Evolutionary conservation across 495 filamentous ascomycete species (phyloP), one percentile per base, ranked within the genome.

Genomic region (Trichoderma gamsii): DNA sequence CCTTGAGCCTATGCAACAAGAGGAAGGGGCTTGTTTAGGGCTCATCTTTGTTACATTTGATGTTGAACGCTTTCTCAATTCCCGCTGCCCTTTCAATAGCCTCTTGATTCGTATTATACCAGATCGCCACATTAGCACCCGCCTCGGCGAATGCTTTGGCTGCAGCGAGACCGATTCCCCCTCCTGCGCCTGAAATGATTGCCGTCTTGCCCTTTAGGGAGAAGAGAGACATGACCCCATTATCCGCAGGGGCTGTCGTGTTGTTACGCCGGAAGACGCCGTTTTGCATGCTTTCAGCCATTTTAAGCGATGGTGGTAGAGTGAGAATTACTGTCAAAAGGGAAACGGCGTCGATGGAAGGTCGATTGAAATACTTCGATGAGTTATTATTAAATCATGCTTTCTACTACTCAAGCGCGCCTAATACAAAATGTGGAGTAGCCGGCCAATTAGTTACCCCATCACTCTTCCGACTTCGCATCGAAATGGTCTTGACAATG

Each of bases 121-220:
- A 94, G 38, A 97, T 87, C 3, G 90, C 92, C 56, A 96, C 89
- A 70, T 97, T 92, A 41, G 92, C 92, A 49, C 92, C 92, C 21
- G 90, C 88, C 73, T 96, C 92, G 9, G 92, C 92, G 56, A 80
- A 75, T 25, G 83, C 90, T 44, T 92, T 81, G 21, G 90, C 91
- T 25, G 95, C 86, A 8, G 85, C 84, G 4, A 91, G 80, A 43
- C 93, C 92, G 71, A 97, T 97, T 64, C 92, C 92, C 25, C 89
- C 88, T 32, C 85, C 91, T 27, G 91, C 90, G 43, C 92, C 92
- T 7, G 92, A 88, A 25, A 96, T 86, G 69, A 96, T 91, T 46
- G 92, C 92, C 9, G 91, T 95, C 74, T 87, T 91, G 56, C 90
- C 90, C 76, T 89, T 90, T 56, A 96, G 81, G 13, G 90, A 93